Base-by-base conservation (phyloP, 345 rosid genomes). In the Salix purpurea region DNA sequence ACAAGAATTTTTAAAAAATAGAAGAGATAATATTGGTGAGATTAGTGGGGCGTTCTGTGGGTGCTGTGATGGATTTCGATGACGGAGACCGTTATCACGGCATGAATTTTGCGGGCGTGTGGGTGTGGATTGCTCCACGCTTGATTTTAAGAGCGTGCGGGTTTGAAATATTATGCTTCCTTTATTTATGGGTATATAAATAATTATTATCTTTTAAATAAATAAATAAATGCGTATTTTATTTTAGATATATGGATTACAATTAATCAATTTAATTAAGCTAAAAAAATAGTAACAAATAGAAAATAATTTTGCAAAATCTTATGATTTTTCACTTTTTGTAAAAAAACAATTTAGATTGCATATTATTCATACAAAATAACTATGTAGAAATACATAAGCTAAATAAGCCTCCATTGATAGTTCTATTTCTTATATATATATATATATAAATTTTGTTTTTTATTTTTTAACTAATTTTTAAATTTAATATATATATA, bases 61-160 rank as follows among this genome's bases (percentile, higher is more conserved):
- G 13, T 40, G 44, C 44, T 40, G 13, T 40, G 46, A 40, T 12
- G 46, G 46, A 11, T 40, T 40, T 40, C 3, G 46, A 40, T 40
- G 12, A 40, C 46, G 28, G 78, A 68, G 7, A 56, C 77, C 81
- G 82, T 87, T 77, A 11, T 71, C 50, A 30, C 28, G 74, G 80
- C 66, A 65, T 65, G 70, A 62, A 61, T 65, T 71, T 65, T 2
- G 42, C 13, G 76, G 46, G 46, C 46, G 46, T 40, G 44, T 13
- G 50, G 50, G 50, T 44, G 50, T 46, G 16, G 52, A 14, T 46
- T 14, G 52, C 4, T 46, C 4, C 52, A 75, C 85, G 76, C 76
- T 52, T 6, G 26, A 4, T 34, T 54, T 73, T 58, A 4, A 21
- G 73, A 30, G 78, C 77, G 73, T 36, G 78, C 82, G 71, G 28